Evolutionary conservation across 176 grass and related monocot species (phyloP).

Genomic region (Aegilops bicornis): DNA sequence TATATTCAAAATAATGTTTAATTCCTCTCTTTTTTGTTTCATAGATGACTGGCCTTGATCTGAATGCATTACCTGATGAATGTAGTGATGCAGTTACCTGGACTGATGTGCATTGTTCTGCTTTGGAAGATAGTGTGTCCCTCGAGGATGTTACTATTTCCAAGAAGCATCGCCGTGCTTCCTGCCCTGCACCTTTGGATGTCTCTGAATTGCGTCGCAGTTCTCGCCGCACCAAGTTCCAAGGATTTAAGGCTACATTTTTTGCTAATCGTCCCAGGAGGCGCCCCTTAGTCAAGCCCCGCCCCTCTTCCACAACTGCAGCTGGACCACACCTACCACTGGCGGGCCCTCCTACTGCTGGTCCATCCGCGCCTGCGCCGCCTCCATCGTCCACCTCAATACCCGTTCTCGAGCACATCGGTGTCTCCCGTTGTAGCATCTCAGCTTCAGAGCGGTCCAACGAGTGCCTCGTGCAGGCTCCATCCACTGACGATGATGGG

Average conservation of each 20-base stretch:
- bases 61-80: neutral
- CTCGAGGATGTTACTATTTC: neutral
- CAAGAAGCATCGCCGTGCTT: neutral
- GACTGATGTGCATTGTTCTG: neutral
- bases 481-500: neutral
- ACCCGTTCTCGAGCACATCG: neutral
- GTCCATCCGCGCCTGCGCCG: fast-evolving
- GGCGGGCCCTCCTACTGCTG: neutral
- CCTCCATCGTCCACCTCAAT: neutral
- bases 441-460: neutral
- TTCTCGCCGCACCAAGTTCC: neutral
- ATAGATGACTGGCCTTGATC: neutral
- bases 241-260: neutral
- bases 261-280: neutral
- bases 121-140: neutral
- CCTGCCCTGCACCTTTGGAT: neutral
- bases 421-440: neutral
- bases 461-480: neutral
- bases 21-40: neutral
- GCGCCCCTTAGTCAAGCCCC: neutral
- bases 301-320: neutral
- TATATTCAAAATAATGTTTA: neutral
- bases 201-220: neutral
- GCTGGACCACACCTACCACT: neutral
- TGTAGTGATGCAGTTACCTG: neutral